Conservation (phyloP, 2,329 filamentous ascomycete species). For the Paecilomyces variotii region DNA sequence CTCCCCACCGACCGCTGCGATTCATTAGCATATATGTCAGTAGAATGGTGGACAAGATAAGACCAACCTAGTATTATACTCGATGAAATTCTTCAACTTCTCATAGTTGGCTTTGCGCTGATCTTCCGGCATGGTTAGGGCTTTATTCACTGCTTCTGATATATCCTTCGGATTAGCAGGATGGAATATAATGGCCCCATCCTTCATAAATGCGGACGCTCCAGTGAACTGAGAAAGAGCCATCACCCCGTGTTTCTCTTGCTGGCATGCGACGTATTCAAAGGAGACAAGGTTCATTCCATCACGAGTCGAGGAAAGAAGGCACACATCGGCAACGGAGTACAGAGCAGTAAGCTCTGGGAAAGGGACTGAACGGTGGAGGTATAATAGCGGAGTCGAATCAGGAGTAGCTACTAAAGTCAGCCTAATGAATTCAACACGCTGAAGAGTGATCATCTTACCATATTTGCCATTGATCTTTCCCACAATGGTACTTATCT, state of each 20-base stretch:
- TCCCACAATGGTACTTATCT: slow-evolving; percentile 86
- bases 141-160: slow-evolving; percentile 76
- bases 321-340: slow-evolving; percentile 75
- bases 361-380: slow-evolving; percentile 88
- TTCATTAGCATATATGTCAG: neutral
- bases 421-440: slow-evolving; percentile 2
- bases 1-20: slow-evolving; percentile 26
- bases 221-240: slow-evolving; percentile 92
- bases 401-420: slow-evolving; percentile 63
- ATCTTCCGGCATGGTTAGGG: slow-evolving; percentile 78
- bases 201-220: slow-evolving; percentile 75
- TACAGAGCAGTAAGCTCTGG: slow-evolving; percentile 92
- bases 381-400: slow-evolving; percentile 93
- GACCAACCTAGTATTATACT: slow-evolving; percentile 72
- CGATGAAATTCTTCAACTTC: slow-evolving; percentile 80
- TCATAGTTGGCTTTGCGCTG: slow-evolving; percentile 72
- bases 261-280: slow-evolving; percentile 90
- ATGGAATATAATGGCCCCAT: slow-evolving; percentile 83
- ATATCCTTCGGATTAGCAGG: slow-evolving; percentile 93
- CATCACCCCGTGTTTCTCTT: slow-evolving; percentile 78
- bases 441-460: slow-evolving; percentile 18
- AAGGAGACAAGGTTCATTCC: slow-evolving; percentile 98
- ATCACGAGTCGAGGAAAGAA: slow-evolving; percentile 83
- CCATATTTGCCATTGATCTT: slow-evolving; percentile 89
- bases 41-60: neutral